These are phyloP conservation scores for Colletotrichum simmondsii DNA, from an alignment of 2,329 filamentous ascomycete genomes.

Conservation along the genomic window DNA sequence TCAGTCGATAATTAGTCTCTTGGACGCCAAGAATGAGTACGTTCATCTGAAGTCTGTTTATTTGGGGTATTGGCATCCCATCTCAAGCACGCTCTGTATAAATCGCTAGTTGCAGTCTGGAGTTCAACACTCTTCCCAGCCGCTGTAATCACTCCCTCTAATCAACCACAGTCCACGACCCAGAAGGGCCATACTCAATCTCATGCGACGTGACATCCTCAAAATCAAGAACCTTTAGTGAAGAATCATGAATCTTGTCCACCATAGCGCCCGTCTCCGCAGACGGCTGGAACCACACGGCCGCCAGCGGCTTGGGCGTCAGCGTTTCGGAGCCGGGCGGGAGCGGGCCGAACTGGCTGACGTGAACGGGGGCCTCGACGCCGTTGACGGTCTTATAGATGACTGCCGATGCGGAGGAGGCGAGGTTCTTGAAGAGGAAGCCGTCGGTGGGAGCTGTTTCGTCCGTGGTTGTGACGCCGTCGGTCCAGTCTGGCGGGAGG, in stretches of 20 bases:
- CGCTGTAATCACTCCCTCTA: not conserved
- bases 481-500: not conserved
- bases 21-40: not conserved
- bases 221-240: not conserved
- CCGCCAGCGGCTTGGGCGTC: not conserved
- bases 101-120: not conserved
- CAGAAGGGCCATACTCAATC: not conserved
- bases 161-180: not conserved
- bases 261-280: not conserved
- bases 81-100: not conserved
- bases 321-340: not conserved
- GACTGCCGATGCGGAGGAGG: not conserved
- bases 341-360: slow-evolving; percentile 11
- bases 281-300: slow-evolving; percentile 3
- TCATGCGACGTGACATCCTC: not conserved
- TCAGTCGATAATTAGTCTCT: not conserved
- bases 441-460: not conserved
- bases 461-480: not conserved
- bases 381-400: slow-evolving; percentile 11
- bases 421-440: not conserved
- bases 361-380: not conserved
- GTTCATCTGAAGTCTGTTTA: not conserved
- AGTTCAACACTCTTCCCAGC: too few relatives aligned
- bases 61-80: not conserved
- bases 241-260: not conserved